phyloP scores from a whole-genome alignment of 768 basidiomycete species.

The Auriscalpium microsporum region DNA sequence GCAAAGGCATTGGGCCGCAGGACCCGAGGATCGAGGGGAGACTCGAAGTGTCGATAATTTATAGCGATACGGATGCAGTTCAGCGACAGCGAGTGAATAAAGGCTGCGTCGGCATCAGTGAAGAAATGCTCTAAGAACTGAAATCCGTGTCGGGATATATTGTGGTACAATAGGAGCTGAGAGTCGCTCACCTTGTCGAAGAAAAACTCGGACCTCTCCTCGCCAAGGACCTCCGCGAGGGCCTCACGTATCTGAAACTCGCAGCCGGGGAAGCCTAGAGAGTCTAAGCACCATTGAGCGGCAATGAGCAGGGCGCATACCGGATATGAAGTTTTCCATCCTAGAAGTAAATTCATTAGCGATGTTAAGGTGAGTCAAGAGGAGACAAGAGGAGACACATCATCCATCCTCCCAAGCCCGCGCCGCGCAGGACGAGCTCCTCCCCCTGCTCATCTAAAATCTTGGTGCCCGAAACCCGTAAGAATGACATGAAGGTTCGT shows the following conservation, averaged over 20 bases:
- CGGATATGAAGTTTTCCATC: constrained; percentile 20
- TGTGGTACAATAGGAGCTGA: not conserved
- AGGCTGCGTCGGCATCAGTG: constrained; percentile 30
- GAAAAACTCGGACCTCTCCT: constrained; percentile 31
- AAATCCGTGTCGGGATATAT: not conserved
- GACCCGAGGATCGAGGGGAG: constrained; percentile 32
- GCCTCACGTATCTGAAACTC: constrained; percentile 30
- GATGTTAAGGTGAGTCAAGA: constrained; percentile 19
- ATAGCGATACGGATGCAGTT: constrained; percentile 31
- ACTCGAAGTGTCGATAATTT: constrained; percentile 26
- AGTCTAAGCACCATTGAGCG: not conserved
- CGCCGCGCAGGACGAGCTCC: constrained; percentile 25
- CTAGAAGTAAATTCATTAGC: constrained; percentile 19
- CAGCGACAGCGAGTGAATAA: constrained; percentile 30
- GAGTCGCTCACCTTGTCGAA: constrained; percentile 30
- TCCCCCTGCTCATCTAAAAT: constrained; percentile 21
- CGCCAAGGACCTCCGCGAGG: constrained; percentile 27
- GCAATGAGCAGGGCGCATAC: not conserved
- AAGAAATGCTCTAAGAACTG: constrained; percentile 38
- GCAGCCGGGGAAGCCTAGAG: constrained; percentile 31
- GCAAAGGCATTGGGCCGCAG: constrained; percentile 31
- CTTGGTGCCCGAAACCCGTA: constrained; percentile 20
- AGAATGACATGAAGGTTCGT: constrained; percentile 8
- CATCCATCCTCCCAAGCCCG: constrained; percentile 30
- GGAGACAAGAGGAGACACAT: not conserved